Conservation (phyloP, 371 early-diverging fungal genomes). For the Nosema muscidifuracis region DNA sequence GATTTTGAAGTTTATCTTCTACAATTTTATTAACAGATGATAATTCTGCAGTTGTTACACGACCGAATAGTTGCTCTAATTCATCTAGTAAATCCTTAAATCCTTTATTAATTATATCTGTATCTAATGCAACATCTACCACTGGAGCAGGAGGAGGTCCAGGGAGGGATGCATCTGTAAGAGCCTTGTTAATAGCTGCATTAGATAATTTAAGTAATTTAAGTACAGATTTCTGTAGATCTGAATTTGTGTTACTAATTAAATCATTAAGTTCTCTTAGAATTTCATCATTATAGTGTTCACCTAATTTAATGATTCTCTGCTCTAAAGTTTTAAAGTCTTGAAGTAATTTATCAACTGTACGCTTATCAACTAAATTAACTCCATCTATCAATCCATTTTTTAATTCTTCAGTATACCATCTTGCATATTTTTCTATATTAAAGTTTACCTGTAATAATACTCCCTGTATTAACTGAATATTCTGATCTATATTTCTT, state of each 20-base stretch:
- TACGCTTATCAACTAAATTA: not conserved
- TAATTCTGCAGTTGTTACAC: not conserved
- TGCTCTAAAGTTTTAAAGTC: not conserved
- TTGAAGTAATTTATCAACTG: not conserved
- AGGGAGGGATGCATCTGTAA: no score
- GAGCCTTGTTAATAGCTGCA: not conserved
- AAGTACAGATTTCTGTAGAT: not conserved
- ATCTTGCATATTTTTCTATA: constrained; percentile 10
- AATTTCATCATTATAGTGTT: not conserved
- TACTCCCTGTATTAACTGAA: constrained; percentile 10
- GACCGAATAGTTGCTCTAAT: not conserved
- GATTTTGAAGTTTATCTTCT: not conserved
- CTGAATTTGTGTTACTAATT: not conserved
- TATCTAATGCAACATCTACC: not conserved
- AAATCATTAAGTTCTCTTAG: not conserved
- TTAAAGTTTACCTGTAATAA: not conserved
- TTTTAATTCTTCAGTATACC: constrained; percentile 7
- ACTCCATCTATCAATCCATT: not conserved
- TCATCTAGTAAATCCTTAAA: not conserved
- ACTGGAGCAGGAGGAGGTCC: no score
- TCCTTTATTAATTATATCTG: not conserved
- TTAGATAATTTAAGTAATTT: not conserved
- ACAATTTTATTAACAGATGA: not conserved
- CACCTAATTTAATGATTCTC: not conserved
- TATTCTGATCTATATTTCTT: not conserved